Conservation (phyloP, 1,284 basidiomycete species). For the Thecaphora frezii region DNA sequence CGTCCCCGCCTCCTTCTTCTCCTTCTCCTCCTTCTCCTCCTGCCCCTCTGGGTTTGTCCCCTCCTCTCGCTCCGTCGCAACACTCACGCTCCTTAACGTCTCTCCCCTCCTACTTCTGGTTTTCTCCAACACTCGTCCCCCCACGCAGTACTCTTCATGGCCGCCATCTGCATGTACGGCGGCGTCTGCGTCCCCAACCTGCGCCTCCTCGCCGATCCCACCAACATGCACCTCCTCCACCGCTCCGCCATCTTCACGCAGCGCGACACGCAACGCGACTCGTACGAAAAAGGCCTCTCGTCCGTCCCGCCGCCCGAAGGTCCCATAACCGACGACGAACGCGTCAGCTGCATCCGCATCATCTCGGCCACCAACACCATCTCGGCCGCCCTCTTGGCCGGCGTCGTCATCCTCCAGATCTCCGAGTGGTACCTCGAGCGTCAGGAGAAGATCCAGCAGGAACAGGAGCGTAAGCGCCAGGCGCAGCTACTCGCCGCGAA, state of each 20-base stretch:
- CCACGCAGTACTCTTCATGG: constrained; percentile 42
- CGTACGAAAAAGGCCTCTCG: constrained; percentile 22
- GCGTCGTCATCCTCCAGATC: constrained; percentile 51
- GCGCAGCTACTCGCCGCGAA: constrained; percentile 12
- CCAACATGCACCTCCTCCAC: constrained; percentile 36
- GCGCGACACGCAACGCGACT: constrained; percentile 24
- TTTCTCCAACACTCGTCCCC: not conserved
- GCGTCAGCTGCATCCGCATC: constrained; percentile 41
- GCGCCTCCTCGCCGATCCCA: constrained; percentile 46
- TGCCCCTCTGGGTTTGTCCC: not conserved
- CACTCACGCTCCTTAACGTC: not conserved
- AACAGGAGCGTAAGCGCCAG: constrained; percentile 26
- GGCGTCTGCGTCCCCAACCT: constrained; percentile 51
- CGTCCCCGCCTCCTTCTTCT: constrained; percentile 1
- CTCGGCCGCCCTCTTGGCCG: constrained; percentile 38
- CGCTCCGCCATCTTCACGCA: constrained; percentile 44
- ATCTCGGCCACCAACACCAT: constrained; percentile 54
- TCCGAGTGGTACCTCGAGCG: constrained; percentile 49
- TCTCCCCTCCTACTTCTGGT: not conserved
- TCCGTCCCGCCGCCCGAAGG: constrained; percentile 23
- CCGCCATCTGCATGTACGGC: constrained; percentile 53
- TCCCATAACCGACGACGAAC: constrained; percentile 41
- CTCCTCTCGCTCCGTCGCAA: not conserved
- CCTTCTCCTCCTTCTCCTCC: not conserved
- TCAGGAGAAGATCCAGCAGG: constrained; percentile 27